A percentile compares a stretch with the other conserved stretches of the same genome.
phyloP scores from a whole-genome alignment of 108 stramenopile species.

The Thalassiosira profunda region DNA sequence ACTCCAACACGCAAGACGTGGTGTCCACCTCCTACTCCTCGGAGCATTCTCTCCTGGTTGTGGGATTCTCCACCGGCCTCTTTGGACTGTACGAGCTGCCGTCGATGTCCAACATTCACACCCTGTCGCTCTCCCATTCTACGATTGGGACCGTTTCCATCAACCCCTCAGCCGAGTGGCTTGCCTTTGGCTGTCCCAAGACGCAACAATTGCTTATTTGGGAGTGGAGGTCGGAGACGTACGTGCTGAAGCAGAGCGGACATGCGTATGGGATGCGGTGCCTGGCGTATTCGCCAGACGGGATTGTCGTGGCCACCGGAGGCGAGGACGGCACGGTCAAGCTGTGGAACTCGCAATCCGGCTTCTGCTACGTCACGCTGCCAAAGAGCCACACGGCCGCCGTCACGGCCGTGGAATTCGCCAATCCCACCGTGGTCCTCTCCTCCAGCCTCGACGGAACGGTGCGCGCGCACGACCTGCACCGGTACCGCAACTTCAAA shows the following conservation, averaged over 20 bases:
- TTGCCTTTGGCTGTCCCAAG: conserved; percentile 95
- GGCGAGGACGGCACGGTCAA: conserved; percentile 99
- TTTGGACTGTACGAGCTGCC: conserved; percentile 98
- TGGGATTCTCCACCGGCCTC: conserved; percentile 93
- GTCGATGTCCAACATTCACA: conserved; percentile 88
- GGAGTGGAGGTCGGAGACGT: conserved; percentile 99
- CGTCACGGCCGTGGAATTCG: conserved; percentile 92
- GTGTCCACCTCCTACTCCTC: conserved; percentile 67
- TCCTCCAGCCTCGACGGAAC: conserved; percentile 96
- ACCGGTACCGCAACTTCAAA: conserved; percentile 97
- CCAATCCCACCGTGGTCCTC: conserved; percentile 92
- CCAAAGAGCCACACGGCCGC: conserved; percentile 95
- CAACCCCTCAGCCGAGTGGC: conserved; percentile 94
- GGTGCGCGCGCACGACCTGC: conserved; percentile 96
- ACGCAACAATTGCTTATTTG: conserved; percentile 97
- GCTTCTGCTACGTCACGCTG: conserved; percentile 98
- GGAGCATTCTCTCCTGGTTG: conserved; percentile 70
- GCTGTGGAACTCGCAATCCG: conserved; percentile 96
- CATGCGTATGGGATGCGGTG: conserved; percentile 96
- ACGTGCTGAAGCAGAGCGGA: conserved; percentile 99
- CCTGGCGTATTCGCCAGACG: conserved; percentile 96
- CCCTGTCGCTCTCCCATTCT: conserved; percentile 80
- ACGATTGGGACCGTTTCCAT: conserved; percentile 80
- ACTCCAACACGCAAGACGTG: conserved; percentile 61
- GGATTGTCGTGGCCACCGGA: conserved; percentile 94